These are phyloP conservation scores for Myrmaecium sp. DNA, from an alignment of 2,329 filamentous ascomycete genomes.

Conservation along the genomic window DNA sequence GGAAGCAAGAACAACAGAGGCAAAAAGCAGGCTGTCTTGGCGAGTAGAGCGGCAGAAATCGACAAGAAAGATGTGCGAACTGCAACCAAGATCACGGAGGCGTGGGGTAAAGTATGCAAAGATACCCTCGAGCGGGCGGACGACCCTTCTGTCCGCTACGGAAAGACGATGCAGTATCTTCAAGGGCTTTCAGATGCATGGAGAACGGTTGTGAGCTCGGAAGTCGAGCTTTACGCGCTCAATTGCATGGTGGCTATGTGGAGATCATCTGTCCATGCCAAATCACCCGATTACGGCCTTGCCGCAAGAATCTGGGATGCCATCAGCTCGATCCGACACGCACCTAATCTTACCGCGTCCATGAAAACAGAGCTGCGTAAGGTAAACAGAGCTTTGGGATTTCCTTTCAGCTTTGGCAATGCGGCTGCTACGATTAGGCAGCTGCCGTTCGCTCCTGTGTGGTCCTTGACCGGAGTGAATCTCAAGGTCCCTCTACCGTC, in stretches of 20 bases:
- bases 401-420: constrained; percentile 19
- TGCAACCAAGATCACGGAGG: constrained; percentile 23
- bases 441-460: constrained; percentile 26
- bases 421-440: constrained; percentile 18
- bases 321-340: constrained; percentile 20
- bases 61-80: constrained; percentile 25
- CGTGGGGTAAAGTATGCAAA: constrained; percentile 29
- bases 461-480: constrained; percentile 9
- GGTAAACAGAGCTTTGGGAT: constrained; percentile 21
- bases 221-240: constrained; percentile 32
- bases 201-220: constrained; percentile 24
- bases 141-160: constrained; percentile 28
- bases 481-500: constrained; percentile 23
- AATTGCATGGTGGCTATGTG: constrained; percentile 33
- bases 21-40: constrained; percentile 26
- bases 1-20: constrained; percentile 2
- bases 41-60: constrained; percentile 24
- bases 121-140: constrained; percentile 29
- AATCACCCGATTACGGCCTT: constrained; percentile 23
- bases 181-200: constrained; percentile 22
- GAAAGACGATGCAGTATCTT: constrained; percentile 33
- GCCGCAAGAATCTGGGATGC: constrained; percentile 31
- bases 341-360: constrained; percentile 24
- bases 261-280: constrained; percentile 13
- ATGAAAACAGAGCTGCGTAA: constrained; percentile 20